Base-by-base conservation (phyloP, 768 basidiomycete species). In the Lyophyllum atratum region DNA sequence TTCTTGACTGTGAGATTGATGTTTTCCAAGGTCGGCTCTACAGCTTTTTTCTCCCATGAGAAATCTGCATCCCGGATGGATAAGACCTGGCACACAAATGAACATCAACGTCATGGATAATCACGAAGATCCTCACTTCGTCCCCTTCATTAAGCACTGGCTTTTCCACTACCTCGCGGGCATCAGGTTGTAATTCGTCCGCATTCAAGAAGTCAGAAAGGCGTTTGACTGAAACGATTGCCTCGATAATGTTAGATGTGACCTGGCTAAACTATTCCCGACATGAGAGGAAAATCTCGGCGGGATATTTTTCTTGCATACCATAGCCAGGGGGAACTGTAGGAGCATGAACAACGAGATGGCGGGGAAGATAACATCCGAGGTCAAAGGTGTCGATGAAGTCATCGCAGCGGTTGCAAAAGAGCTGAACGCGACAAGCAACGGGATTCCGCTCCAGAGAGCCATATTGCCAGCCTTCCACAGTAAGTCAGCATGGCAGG, bases 361-460 rank as follows among this genome's bases (percentile, higher is more conserved):
- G 0, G 92, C 87, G n/a, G 96, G 96, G 81, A 98, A 98, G 60
- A 98, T 95, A 49, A 93, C 76, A 59, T 97, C 95, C 0, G 90
- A 84, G 0, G 96, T 98, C 1, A 98, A 72, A 3, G 94, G 92
- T 26, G 69, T 79, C 0, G 80, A 70, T 4, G 86, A 85, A 1
- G 81, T 80, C 17, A 77, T 64, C 0, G 91, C 85, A 7, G 90
- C 90, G 0, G 81, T 81, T 7, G 90, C 86, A 62, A 95, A 90
- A 0, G 92, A 93, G 65, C 89, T 86, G 70, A 93, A 90, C 12
- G 89, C 89, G 5, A 93, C 92, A 3, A 92, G 74, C 14, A 92
- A 58, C 0, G 87, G 90, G 54, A 89, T 84, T 46, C 87, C 87
- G 45, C 71, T 75, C 89, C 89, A 92, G 11, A 90, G 73, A 0